Evolutionary conservation across 495 filamentous ascomycete species (phyloP), one percentile per base, ranked within the genome.

Genomic region (Penicillium herquei): DNA sequence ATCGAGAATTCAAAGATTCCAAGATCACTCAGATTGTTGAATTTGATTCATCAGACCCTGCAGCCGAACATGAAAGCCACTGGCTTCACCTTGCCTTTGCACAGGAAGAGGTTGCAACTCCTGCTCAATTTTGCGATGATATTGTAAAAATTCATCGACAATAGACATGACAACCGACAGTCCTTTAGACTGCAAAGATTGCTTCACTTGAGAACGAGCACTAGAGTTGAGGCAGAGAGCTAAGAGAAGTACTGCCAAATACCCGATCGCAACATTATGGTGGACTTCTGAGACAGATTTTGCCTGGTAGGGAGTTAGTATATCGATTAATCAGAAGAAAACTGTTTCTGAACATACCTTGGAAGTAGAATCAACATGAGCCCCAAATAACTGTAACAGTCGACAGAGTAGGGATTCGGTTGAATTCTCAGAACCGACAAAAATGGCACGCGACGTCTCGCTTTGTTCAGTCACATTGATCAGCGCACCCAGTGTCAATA

Each of bases 391-490:
- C 14, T 68, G 54, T 30, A 84, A 44, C 12, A 85, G 71, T 32
- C 67, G 48, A 30, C 73, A 71, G 40, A 84, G 66, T 13, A 74
- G 68, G 26, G 70, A 57, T 34, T 66, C 37, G 17, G 56, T 60
- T 6, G 59, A 47, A 45, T 16, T 12, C n/a, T 17, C 32, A 21
- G 67, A 51, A 8, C 58, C 48, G 17, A 80, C 46, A 46, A 82
- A 70, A 17, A 73, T 61, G 16, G 48, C 37, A 42, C 82, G 74
- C 10, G 84, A 82, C 37, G 68, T 62, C 34, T 84, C 75, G 50
- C 84, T 89, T 59, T 87, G 84, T 63, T 96, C 93, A 14, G 87
- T 85, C 56, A 98, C 80, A 65, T 98, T 98, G 63, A 94, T 96
- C 66, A 96, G 82, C 50, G 88, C 84, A 0, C 92, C 95, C 34